phyloP scores from a whole-genome alignment of 1,284 basidiomycete species.

The Paramarasmius palmivorus region DNA sequence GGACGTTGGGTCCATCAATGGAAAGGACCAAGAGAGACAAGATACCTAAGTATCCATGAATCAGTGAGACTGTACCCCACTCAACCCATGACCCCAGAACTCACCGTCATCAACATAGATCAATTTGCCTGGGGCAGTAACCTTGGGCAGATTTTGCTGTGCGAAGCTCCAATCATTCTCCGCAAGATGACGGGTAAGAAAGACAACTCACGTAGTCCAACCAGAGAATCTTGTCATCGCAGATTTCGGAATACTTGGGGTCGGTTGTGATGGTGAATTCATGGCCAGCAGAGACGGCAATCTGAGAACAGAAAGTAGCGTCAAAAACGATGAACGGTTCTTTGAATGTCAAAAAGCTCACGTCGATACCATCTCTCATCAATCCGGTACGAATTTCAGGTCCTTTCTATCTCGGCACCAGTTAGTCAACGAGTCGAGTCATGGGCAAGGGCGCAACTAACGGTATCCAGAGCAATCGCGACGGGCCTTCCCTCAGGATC shows the following conservation, averaged over 20 bases:
- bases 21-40: constrained; percentile 91
- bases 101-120: constrained; percentile 97
- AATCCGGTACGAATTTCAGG: constrained; percentile 98
- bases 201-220: constrained; percentile 81
- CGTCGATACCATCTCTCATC: constrained; percentile 87
- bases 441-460: constrained; percentile 35
- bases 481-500: constrained; percentile 84
- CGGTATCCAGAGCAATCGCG: constrained; percentile 97
- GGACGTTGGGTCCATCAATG: constrained; percentile 80
- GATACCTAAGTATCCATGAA: constrained; percentile 55
- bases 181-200: constrained; percentile 15
- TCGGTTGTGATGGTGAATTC: constrained; percentile 94
- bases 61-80: constrained; percentile 15
- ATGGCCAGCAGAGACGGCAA: constrained; percentile 88
- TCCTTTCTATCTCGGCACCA: constrained; percentile 81
- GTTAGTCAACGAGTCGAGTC: constrained; percentile 15
- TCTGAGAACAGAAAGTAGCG: constrained; percentile 38
- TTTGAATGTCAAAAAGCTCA: constrained; percentile 42
- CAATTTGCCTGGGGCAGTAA: constrained; percentile 92
- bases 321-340: constrained; percentile 8
- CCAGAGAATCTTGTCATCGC: constrained; percentile 84
- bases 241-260: constrained; percentile 74
- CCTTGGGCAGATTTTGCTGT: constrained; percentile 90
- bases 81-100: constrained; percentile 15
- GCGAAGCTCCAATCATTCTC: constrained; percentile 11